Evolutionary conservation across 306 rosid genomes (phyloP), one percentile per base, ranked within the genome.

Genomic region (Alnus rubra): DNA sequence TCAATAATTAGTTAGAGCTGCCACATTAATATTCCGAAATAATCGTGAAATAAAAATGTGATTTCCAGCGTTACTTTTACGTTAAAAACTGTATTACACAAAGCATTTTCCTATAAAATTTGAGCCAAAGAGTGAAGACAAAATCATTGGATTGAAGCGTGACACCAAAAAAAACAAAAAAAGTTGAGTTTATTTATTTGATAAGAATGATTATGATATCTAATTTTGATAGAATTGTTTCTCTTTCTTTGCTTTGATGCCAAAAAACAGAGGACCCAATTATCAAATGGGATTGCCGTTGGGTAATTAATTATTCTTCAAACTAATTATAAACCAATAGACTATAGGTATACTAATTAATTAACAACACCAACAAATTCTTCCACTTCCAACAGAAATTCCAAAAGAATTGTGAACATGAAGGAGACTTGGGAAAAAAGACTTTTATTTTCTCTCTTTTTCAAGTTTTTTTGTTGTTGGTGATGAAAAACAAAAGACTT

Each of bases 161-260:
- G 71, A 14, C 4, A 74, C 69, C 37, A 3, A n/a, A 55, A 53
- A n/a, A 51, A 12, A 39, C 1, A 39, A 48, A 48, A 7, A 1
- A 10, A 10, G 52, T 49, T 10, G 3, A 9, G 3, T 23, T 10
- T 28, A 19, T 58, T 67, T 9, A 33, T 48, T 42, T 18, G 58
- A 39, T 50, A 18, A 70, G 47, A 62, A 70, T 70, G 58, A 72
- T 71, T 39, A 8, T 5, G 23, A 65, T 23, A 23, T 18, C 49
- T 16, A 33, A 65, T 2, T 65, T 15, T 23, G 28, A 23, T 23
- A 23, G 28, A 23, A 23, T 23, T 23, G 28, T 23, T 23, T 23
- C 47, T 10, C 16, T 70, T 58, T 71, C 70, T 78, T 71, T 42
- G 58, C 76, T 56, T 49, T 49, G n/a, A 5, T 39, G 69, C 7